Evolutionary conservation across 2,329 filamentous ascomycete species (phyloP), one percentile per base, ranked within the genome.

Genomic region (Paecilomyces sp.): DNA sequence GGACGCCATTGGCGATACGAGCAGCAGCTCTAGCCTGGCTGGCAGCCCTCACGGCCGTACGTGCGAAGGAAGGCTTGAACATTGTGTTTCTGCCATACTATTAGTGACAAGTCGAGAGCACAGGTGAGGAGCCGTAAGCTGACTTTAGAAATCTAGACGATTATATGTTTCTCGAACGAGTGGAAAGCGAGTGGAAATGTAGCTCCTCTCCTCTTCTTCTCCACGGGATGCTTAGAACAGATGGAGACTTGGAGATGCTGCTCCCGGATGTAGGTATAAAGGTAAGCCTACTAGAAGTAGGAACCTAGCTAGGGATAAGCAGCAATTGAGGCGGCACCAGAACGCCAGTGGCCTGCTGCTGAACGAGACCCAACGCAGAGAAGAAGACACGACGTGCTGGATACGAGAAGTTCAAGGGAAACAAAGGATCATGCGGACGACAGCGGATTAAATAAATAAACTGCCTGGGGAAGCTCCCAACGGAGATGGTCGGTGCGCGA

Each of bases 41-140:
- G 24, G 68, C 58, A 30, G 66, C 66, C 58, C 64, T 70, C 34
- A 66, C 33, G 60, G 67, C 66, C 58, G 67, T 67, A 51, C 70
- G 67, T 58, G 67, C 56, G 58, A 69, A 57, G 54, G 65, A 53
- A 30, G 68, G 64, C 36, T 64, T 70, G 66, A 73, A 68, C 68
- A 75, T 73, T 54, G 55, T 58, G 60, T 58, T 59, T 56, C 55
- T 60, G 56, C 18, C n/a, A 47, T 47, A 6, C 4, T 22, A 9
- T 47, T 47, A 47, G 41, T 47, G 12, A 41, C 36, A 18, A 22
- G n/a, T 3, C 7, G n/a, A 28, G 34, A 13, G 3, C 24, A 11
- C 3, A 18, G 33, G 34, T 25, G 51, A 30, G 15, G 28, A 36
- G 25, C 7, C 3, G 9, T 13, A 30, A 53, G 13, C 51, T 15